Evolutionary conservation across 345 rosid species (phyloP), one percentile per base, ranked within the genome.

Genomic region (Dipteronia dyeriana): DNA sequence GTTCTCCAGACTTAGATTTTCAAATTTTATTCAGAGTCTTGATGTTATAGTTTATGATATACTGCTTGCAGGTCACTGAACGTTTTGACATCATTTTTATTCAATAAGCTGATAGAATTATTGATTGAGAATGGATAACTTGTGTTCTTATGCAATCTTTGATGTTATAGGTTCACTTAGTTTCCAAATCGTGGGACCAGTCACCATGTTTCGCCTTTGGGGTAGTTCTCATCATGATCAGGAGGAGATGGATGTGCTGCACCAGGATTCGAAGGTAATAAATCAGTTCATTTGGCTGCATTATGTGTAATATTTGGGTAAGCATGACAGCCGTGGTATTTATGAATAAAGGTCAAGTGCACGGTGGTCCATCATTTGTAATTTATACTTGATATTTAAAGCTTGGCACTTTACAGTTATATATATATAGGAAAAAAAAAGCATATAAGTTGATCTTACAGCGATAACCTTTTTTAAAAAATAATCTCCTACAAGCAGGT

Each of bases 171-270:
- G 82, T 71, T 76, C 7, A 31, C 34, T 67, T 26, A 23, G 79
- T 77, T 75, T 78, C 77, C 22, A 67, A 75, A 78, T 34, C 69
- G n/a, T 76, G 68, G 68, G 54, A 79, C 19, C 62, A 39, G 78
- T 84, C 73, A 76, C 71, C 26, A 93, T 95, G 97, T 91, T 92
- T 88, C 91, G 92, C 51, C 86, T 87, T 65, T 57, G 86, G 91
- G 78, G 74, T 79, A 70, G 70, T 82, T 66, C 91, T 17, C 86
- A 85, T 70, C 85, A 80, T 9, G 84, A 85, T 43, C 89, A 80
- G 81, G 89, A 83, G 80, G 92, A 88, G 84, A 78, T 81, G 34
- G 95, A 87, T 7, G 41, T 72, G 1, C 66, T 76, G 84, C 84
- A 59, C 38, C 83, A 79, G 11, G 96, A 90, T 45, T 66, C 91